phyloP scores from a whole-genome alignment of 169 alveolate genomes.

The Eimeria maxima region DNA sequence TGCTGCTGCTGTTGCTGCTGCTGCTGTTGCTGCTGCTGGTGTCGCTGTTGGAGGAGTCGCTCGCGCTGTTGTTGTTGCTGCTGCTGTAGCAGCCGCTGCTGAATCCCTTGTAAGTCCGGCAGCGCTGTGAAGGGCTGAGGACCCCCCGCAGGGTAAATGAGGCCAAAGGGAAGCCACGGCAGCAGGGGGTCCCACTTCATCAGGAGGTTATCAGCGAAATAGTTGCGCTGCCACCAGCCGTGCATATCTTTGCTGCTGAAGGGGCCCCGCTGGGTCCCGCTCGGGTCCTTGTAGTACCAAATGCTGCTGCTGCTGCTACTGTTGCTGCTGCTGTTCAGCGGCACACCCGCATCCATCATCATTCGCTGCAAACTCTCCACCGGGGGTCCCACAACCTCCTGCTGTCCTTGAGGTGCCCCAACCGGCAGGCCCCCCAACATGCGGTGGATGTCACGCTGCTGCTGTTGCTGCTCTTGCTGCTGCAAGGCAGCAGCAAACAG shows the following conservation, averaged over 20 bases:
- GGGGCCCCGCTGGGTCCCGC: constrained; percentile 71
- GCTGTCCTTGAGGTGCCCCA: constrained; percentile 43
- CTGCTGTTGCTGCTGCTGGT: constrained; percentile 48
- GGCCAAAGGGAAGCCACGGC: constrained; percentile 59
- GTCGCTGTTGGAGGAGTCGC: constrained; percentile 17
- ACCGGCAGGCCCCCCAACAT: constrained; percentile 40
- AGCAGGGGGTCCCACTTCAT: constrained; percentile 51
- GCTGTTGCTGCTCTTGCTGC: constrained; percentile 67
- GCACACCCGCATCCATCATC: not conserved
- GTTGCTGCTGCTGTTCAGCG: constrained; percentile 46
- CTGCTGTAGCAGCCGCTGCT: constrained; percentile 67
- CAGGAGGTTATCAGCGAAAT: constrained; percentile 17
- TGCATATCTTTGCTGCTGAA: constrained; percentile 72
- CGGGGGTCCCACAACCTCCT: constrained; percentile 21
- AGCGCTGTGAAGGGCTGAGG: constrained; percentile 54
- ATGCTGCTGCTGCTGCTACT: constrained; percentile 53
- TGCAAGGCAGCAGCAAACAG: constrained; percentile 46
- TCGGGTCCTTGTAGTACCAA: constrained; percentile 59
- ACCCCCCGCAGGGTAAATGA: constrained; percentile 61
- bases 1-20: constrained; percentile 62
- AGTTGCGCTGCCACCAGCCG: constrained; percentile 60
- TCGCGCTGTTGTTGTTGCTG: constrained; percentile 23
- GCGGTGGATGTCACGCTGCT: constrained; percentile 15
- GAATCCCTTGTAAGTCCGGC: constrained; percentile 48
- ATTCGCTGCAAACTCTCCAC: not conserved